Evolutionary conservation across 768 basidiomycete species (phyloP).

Genomic region (Suillus placidus): DNA sequence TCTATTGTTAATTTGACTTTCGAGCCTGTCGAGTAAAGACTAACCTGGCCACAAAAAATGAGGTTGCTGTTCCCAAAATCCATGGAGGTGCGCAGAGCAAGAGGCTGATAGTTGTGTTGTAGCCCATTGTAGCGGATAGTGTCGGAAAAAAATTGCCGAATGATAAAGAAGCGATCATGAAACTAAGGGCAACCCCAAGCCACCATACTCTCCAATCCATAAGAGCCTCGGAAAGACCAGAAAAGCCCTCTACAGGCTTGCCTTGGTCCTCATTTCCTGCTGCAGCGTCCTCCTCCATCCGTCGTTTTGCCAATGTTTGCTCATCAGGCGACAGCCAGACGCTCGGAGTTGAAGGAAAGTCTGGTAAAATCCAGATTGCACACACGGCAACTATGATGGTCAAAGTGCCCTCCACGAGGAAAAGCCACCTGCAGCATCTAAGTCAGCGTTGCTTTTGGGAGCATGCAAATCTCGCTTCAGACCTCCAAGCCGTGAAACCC

Average conservation of each 20-base stretch:
- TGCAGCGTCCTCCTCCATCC: constrained; percentile 65
- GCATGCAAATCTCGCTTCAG: constrained; percentile 20
- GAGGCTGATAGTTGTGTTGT: constrained; percentile 59
- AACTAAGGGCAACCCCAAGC: constrained; percentile 64
- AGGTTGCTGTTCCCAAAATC: constrained; percentile 59
- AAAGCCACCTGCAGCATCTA: constrained; percentile 57
- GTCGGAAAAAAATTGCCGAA: constrained; percentile 85
- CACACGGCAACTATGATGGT: constrained; percentile 53
- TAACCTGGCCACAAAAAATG: constrained; percentile 56
- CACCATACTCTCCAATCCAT: constrained; percentile 84
- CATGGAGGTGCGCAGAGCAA: constrained; percentile 80
- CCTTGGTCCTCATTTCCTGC: constrained; percentile 50
- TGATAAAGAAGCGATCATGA: constrained; percentile 56
- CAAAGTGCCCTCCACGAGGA: constrained; percentile 63
- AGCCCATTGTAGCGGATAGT: constrained; percentile 71
- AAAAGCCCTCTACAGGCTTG: constrained; percentile 36
- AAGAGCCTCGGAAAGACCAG: constrained; percentile 58
- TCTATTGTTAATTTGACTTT: constrained; percentile 11
- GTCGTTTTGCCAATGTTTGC: constrained; percentile 51
- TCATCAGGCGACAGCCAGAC: constrained; percentile 64
- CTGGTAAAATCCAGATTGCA: constrained; percentile 68
- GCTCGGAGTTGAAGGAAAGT: constrained; percentile 64
- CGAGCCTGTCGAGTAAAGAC: not conserved
- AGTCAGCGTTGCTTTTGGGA: constrained; percentile 5
- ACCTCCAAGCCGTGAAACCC: constrained; percentile 75